A percentile compares a stretch with the other conserved stretches of the same genome.
Evolutionary conservation across 2,329 filamentous ascomycete genomes (phyloP).

Genomic region (Sporothrix mexicana): DNA sequence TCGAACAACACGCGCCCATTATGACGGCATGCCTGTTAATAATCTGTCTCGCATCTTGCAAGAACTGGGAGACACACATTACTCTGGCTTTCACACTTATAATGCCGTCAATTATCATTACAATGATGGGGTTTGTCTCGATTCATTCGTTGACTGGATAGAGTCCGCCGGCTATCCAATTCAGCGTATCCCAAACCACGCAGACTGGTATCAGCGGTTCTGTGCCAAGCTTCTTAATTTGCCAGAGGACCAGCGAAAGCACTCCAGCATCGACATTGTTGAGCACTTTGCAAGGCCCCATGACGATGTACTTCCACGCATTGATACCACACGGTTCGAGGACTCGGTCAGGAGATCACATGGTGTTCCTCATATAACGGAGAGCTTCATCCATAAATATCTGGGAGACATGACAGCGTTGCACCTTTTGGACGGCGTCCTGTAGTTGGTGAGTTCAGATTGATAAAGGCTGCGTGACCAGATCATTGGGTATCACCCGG

Average conservation of each 20-base stretch:
- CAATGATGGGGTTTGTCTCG: neutral
- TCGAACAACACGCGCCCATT: neutral
- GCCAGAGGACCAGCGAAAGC: neutral
- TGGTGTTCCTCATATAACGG: neutral
- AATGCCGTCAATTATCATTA: neutral
- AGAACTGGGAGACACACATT: neutral
- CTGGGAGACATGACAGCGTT: neutral
- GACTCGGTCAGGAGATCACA: neutral
- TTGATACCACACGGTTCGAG: neutral
- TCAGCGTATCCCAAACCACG: neutral
- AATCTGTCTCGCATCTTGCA: neutral
- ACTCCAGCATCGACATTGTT: neutral
- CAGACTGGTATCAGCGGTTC: neutral
- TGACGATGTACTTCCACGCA: neutral
- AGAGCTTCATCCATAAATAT: neutral
- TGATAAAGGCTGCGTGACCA: too few species aligned
- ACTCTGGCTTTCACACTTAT: neutral
- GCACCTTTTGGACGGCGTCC: neutral
- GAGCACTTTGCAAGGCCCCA: neutral
- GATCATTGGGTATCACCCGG: too few species aligned
- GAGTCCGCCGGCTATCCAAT: neutral
- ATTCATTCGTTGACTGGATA: neutral
- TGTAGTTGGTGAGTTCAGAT: too few species aligned
- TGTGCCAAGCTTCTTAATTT: neutral
- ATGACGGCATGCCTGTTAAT: neutral